These are phyloP conservation scores for Neoconidiobolus thromboides DNA, from an alignment of 371 early-diverging fungal species.

Conservation along the genomic window DNA sequence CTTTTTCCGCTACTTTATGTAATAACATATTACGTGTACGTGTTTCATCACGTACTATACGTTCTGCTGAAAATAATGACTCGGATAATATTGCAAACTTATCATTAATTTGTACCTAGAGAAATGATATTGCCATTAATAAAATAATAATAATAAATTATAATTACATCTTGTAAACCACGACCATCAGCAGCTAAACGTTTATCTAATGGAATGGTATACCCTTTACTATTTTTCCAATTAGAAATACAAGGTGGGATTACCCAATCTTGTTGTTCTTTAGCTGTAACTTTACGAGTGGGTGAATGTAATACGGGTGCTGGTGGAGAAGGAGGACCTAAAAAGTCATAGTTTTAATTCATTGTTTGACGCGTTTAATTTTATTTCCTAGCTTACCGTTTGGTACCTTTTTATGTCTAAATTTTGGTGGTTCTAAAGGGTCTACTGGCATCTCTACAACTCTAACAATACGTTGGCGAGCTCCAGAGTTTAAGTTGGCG, in stretches of 20 bases:
- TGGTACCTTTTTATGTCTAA: slow-evolving; percentile 81
- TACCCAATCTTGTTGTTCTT: slow-evolving; percentile 88
- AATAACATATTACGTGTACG: slow-evolving; percentile 72
- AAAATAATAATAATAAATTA: neutral
- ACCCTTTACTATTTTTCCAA: slow-evolving; percentile 98
- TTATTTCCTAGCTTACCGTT: slow-evolving; percentile 18
- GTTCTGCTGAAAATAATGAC: slow-evolving; percentile 80
- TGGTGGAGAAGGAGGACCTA: slow-evolving; percentile 71
- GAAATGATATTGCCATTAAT: neutral
- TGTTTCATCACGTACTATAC: slow-evolving; percentile 88
- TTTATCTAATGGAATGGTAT: slow-evolving; percentile 93
- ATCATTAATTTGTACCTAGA: slow-evolving; percentile 58
- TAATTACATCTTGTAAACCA: slow-evolving; percentile 62
- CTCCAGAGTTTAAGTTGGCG: slow-evolving; percentile 37
- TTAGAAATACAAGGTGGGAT: slow-evolving; percentile 95
- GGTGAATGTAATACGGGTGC: slow-evolving; percentile 95
- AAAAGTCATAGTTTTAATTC: neutral
- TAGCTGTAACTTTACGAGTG: slow-evolving; percentile 80
- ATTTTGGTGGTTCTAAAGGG: slow-evolving; percentile 88
- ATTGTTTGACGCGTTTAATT: neutral
- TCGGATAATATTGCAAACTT: slow-evolving; percentile 91
- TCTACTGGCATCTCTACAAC: slow-evolving; percentile 90
- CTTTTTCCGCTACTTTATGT: slow-evolving; percentile 79
- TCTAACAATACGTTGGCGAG: slow-evolving; percentile 65
- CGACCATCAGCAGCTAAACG: slow-evolving; percentile 93